phyloP scores from a whole-genome alignment of 306 rosid genomes.

The Benincasa hispida region DNA sequence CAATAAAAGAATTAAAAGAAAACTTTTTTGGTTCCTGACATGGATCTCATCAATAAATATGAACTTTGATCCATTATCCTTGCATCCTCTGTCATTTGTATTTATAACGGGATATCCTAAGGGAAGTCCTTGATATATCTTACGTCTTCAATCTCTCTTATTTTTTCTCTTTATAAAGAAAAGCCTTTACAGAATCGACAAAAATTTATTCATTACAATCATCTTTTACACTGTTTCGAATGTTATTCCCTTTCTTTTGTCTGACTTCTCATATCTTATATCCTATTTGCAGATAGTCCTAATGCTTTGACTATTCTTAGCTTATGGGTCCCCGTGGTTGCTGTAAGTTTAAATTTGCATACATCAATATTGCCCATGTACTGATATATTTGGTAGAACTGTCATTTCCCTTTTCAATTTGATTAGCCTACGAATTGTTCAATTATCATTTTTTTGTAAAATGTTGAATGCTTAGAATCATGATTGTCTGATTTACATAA shows the following conservation, averaged over 20 bases:
- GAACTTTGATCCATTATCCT: neutral
- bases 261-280: neutral
- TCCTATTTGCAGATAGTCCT: conserved; percentile 55
- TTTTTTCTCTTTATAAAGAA: neutral
- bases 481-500: too few relatives aligned
- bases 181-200: neutral
- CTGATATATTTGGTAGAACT: neutral
- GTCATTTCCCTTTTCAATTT: neutral
- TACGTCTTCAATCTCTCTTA: neutral
- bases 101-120: neutral
- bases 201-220: neutral
- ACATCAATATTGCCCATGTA: neutral
- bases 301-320: conserved; percentile 56
- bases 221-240: too few relatives aligned
- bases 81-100: neutral
- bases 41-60: neutral
- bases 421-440: too few relatives aligned
- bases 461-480: too few relatives aligned
- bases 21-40: neutral
- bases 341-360: conserved; percentile 38
- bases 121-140: neutral
- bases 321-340: conserved; percentile 77
- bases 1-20: too few relatives aligned
- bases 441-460: too few relatives aligned
- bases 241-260: neutral